Conservation (phyloP, 192 early-diverging fungal species). For the Chytriomyces sp. region DNA sequence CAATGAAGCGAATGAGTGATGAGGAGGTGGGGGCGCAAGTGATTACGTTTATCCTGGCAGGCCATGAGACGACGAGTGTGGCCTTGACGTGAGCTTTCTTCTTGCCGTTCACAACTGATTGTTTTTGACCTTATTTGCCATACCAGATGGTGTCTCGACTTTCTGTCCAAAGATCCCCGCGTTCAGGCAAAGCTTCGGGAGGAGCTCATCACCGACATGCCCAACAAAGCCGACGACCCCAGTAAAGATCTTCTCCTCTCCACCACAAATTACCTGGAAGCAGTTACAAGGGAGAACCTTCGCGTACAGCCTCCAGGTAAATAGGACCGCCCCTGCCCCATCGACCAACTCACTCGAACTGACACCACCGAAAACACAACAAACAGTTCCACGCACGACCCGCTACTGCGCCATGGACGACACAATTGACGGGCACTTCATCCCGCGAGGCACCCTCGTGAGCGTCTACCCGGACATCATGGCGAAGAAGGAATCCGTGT, state of each 20-base stretch:
- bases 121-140: not conserved
- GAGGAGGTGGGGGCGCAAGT: constrained; percentile 19
- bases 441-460: constrained; percentile 18
- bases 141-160: constrained; percentile 2
- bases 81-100: constrained; percentile 3
- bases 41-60: constrained; percentile 5
- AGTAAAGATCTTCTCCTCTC: not conserved
- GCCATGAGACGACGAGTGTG: constrained; percentile 2
- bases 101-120: too few relatives aligned
- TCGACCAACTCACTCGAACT: too few relatives aligned
- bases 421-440: constrained; percentile 16
- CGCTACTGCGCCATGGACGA: constrained; percentile 1
- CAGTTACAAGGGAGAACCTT: constrained; percentile 8
- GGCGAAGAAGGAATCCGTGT: not conserved
- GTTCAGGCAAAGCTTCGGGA: not conserved
- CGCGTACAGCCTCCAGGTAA: constrained; percentile 6
- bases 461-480: not conserved
- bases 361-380: not conserved
- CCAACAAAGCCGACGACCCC: not conserved
- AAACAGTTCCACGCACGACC: not conserved
- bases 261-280: constrained; percentile 6
- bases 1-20: not conserved
- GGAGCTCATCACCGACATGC: constrained; percentile 4
- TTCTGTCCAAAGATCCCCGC: not conserved
- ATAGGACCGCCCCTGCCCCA: not conserved